These are phyloP conservation scores for Pezicula rhizophila DNA, from an alignment of 2,329 filamentous ascomycete species.

Conservation along the genomic window DNA sequence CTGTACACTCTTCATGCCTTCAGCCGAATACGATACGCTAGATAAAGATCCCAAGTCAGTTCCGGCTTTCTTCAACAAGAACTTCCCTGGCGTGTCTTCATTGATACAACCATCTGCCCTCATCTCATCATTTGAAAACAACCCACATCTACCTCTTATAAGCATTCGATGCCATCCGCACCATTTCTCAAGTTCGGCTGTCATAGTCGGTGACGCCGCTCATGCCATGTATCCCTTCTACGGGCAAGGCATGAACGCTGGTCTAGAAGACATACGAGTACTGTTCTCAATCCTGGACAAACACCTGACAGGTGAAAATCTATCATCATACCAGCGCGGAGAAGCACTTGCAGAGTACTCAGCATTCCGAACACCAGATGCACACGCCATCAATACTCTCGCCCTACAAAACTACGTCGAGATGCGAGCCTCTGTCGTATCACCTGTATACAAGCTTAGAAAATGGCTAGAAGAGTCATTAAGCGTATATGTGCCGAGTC, in stretches of 20 bases:
- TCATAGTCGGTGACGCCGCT: slow-evolving; percentile 88
- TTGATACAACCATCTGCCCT: slow-evolving; percentile 65
- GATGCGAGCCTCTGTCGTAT: slow-evolving; percentile 83
- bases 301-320: slow-evolving; percentile 32
- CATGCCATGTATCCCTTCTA: slow-evolving; percentile 99
- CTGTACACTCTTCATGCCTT: slow-evolving; percentile 85
- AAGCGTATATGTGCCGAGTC: slow-evolving; percentile 64
- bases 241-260: slow-evolving; percentile 95
- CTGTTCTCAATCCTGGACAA: slow-evolving; percentile 78
- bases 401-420: slow-evolving; percentile 88
- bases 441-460: slow-evolving; percentile 68
- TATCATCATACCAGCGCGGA: slow-evolving; percentile 42
- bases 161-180: slow-evolving; percentile 90
- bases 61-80: slow-evolving; percentile 67
- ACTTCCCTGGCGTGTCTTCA: slow-evolving; percentile 81
- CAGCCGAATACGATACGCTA: slow-evolving; percentile 60
- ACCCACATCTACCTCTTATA: slow-evolving; percentile 88
- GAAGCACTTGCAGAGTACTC: slow-evolving; percentile 75
- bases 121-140: slow-evolving; percentile 66
- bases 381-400: slow-evolving; percentile 86
- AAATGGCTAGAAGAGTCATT: slow-evolving; percentile 84
- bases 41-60: slow-evolving; percentile 56
- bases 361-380: slow-evolving; percentile 65
- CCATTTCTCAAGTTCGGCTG: slow-evolving; percentile 69
- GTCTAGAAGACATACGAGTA: slow-evolving; percentile 86